Conservation (phyloP, 352 stramenopile genomes). For the Achlya hypogyna region DNA sequence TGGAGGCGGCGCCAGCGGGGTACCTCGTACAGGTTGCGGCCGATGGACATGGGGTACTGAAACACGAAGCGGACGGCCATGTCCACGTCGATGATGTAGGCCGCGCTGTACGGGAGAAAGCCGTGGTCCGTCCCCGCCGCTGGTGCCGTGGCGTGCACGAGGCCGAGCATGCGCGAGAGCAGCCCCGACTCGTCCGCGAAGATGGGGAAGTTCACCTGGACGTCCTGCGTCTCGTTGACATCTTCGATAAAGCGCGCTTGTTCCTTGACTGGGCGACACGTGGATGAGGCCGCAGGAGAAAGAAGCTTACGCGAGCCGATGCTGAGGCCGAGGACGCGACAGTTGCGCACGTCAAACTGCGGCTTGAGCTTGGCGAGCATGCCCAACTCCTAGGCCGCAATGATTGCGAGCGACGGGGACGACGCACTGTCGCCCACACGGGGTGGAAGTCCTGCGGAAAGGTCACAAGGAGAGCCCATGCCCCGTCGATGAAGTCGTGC, state of each 20-base stretch:
- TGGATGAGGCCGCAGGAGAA: neutral
- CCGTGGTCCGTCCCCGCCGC: conserved; percentile 42
- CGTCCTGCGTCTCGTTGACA: conserved; percentile 74
- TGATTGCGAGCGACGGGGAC: neutral
- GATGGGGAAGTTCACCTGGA: conserved; percentile 64
- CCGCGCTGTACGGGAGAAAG: conserved; percentile 53
- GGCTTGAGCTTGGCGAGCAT: conserved; percentile 72
- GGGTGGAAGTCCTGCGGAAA: conserved; percentile 67
- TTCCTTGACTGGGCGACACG: conserved; percentile 20
- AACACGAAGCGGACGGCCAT: conserved; percentile 51
- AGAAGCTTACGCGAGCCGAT: conserved; percentile 24
- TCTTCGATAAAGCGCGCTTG: conserved; percentile 53
- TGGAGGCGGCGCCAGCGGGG: neutral
- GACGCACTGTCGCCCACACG: conserved; percentile 46
- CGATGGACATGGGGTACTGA: conserved; percentile 58
- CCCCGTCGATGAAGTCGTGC: conserved; percentile 62
- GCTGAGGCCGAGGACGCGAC: conserved; percentile 46
- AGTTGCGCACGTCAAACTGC: conserved; percentile 68
- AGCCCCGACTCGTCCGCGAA: conserved; percentile 56
- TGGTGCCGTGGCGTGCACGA: conserved; percentile 34
- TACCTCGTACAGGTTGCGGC: conserved; percentile 77
- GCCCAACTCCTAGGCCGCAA: conserved; percentile 37
- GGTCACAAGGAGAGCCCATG: conserved; percentile 56
- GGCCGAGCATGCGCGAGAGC: conserved; percentile 46
- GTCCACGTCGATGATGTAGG: conserved; percentile 62